Base-by-base conservation (phyloP, 805 yeast genomes). In the Metschnikowia proteae region DNA sequence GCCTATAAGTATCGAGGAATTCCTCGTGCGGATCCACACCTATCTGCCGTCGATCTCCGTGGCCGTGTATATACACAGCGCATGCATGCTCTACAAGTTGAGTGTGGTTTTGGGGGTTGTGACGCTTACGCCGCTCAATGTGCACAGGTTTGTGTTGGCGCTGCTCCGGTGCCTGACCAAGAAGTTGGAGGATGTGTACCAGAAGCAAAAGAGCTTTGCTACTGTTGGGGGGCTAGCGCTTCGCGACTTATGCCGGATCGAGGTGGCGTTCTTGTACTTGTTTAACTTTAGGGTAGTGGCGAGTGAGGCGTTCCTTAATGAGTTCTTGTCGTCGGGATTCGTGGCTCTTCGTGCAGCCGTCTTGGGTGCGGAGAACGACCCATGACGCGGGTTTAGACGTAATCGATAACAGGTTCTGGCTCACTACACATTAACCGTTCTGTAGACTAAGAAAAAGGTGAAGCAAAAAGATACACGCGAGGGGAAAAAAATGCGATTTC, bases 201-300 rank as follows among this genome's bases (percentile, higher is more conserved):
- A 65, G 54, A 70, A 67, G 43, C 79, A 73, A 45, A 58, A 57
- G 29, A 66, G 67, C 40, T 75, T 70, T 51, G 75, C 79, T 37
- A 68, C 68, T 33, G 70, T 75, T n/a, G 70, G 72, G 3, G 80
- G 80, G 2, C 63, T 75, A n/a, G 67, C 65, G 40, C 57, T 63
- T 7, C 59, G 58, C 4, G 86, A 81, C 46, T 62, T 81, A 43
- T 63, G 69, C 47, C 64, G 69, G 27, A 62, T 81, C 38, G 86
- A 81, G 55, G 71, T 79, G 22, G 73, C 81, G 1, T 64, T 80
- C 35, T 60, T 81, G 48, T 77, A 75, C 54, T 57, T 80, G 40
- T 51, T 76, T 43, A 75, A 79, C 57, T 81, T 79, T 59, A 74
- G 77, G 42, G 61, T 81, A 48, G 72, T 70, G 38, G 74, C 76